Evolutionary conservation across 208 protist species (phyloP).

Genomic region (Wallacemonas sp.): DNA sequence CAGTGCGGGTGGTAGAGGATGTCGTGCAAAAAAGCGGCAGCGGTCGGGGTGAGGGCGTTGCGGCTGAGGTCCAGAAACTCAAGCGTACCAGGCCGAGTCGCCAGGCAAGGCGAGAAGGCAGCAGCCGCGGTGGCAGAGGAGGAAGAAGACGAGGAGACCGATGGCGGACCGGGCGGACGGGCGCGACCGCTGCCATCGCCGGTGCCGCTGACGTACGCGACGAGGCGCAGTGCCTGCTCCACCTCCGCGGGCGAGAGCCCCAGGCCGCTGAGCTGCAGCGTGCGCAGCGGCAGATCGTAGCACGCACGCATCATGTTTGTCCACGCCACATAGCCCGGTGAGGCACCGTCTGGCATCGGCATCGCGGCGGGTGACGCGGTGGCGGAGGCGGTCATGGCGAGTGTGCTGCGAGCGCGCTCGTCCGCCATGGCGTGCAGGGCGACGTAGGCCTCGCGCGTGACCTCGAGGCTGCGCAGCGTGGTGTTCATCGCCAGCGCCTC

Average conservation of each 20-base stretch:
- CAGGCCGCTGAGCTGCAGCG: slow-evolving; percentile 23
- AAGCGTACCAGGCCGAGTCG: background rate
- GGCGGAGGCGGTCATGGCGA: background rate
- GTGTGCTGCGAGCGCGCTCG: background rate
- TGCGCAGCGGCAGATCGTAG: slow-evolving; percentile 35
- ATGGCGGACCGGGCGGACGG: background rate
- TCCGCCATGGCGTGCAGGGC: slow-evolving; percentile 1
- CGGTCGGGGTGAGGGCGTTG: slow-evolving; percentile 19
- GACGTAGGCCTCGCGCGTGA: slow-evolving; percentile 17
- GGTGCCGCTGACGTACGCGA: slow-evolving; percentile 33
- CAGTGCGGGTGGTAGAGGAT: slow-evolving; percentile 32
- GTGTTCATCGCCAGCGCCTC: slow-evolving; percentile 18
- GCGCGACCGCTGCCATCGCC: slow-evolving; percentile 17
- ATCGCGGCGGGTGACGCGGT: background rate
- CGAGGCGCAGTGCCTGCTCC: slow-evolving; percentile 34
- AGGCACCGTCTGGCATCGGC: background rate
- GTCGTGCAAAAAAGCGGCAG: slow-evolving; percentile 18
- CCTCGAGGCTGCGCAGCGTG: slow-evolving; percentile 21
- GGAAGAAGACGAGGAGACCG: background rate
- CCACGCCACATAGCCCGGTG: slow-evolving; percentile 7
- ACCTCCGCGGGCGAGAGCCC: slow-evolving; percentile 21
- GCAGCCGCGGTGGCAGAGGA: background rate
- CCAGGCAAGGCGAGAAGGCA: background rate
- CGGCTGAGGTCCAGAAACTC: slow-evolving; percentile 41
- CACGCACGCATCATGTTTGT: slow-evolving; percentile 24